Conservation (phyloP, 2,329 filamentous ascomycete genomes). For the Pseudogymnoascus sp. region DNA sequence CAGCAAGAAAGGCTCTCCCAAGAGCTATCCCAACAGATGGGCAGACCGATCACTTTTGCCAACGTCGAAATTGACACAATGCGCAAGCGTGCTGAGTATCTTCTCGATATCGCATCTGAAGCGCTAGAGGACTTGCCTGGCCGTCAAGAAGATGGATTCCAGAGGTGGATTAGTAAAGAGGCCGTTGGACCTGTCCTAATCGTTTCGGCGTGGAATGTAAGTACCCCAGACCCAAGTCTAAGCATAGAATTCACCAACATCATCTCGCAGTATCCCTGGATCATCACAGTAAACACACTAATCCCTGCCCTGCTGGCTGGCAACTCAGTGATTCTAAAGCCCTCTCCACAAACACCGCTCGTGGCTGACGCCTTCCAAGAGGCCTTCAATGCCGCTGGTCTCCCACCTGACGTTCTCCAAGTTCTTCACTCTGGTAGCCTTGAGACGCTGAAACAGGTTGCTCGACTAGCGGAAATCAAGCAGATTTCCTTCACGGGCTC, state of each 20-base stretch:
- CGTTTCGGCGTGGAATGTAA: conserved; percentile 48
- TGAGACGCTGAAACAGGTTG: conserved; percentile 65
- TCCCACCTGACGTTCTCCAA: conserved; percentile 49
- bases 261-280: conserved; percentile 65
- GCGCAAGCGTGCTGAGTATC: background rate
- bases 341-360: conserved; percentile 45
- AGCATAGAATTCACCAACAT: background rate
- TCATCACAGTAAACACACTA: conserved; percentile 80
- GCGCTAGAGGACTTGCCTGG: conserved; percentile 68
- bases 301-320: conserved; percentile 49
- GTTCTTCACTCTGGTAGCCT: conserved; percentile 71
- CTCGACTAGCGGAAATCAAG: conserved; percentile 64
- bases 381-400: conserved; percentile 69
- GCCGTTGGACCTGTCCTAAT: conserved; percentile 50
- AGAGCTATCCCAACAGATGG: conserved; percentile 41
- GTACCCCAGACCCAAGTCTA: conserved; percentile 30
- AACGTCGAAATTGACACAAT: conserved; percentile 44
- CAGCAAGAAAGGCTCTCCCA: conserved; percentile 36
- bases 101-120: conserved; percentile 72
- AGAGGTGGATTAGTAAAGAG: background rate
- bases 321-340: conserved; percentile 48
- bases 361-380: conserved; percentile 75
- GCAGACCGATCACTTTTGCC: conserved; percentile 37
- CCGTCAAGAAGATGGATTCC: background rate
- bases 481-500: conserved; percentile 53